Base-by-base conservation (phyloP, 257 asterid species). In the Linaria vulgaris region DNA sequence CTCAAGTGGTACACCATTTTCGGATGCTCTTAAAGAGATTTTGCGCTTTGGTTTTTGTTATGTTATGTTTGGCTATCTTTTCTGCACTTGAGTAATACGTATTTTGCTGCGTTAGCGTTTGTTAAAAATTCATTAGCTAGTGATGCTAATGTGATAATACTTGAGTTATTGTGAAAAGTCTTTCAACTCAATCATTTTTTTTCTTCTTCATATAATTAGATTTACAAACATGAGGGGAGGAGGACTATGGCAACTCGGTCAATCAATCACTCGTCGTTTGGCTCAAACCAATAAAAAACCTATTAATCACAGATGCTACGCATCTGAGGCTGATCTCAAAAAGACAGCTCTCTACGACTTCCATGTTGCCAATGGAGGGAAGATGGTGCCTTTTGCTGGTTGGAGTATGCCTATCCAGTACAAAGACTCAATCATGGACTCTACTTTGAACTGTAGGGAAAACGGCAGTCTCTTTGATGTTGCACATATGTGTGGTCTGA, bases 351-450 rank as follows among this genome's bases (percentile, higher is more conserved):
- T 94, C 51, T 83, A 88, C 38, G 97, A 94, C 69, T 94, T 94
- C 77, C 99, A 94, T 67, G 92, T 94, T 10, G 88, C 90, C 48
- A 66, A 94, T 76, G 97, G 99, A 6, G 99, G 95, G 9, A 94
- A 94, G 77, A 87, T 94, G 97, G 99, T 94, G 71, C 99, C 97
- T 17, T 94, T 94, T 69, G 97, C 97, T 0, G 99, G 99, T 38
- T 94, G 99, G 99, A 74, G 97, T 59, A 94, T 94, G 99, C 99
- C 99, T 14, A 94, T 94, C 63, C 99, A 94, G 88, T 94, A 94
- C 82, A 94, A 94, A 59, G 99, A 94, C 76, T 87, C 99, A 12
- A 94, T 94, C 25, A 90, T 90, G 92, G 99, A 94, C 59, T 94
- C 99, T 6, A 94, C 99, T 1, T 59, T 88, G 69, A 94, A 94